Evolutionary conservation across 2,329 filamentous ascomycete species (phyloP).

Genomic region (Pestalotiopsis fici): DNA sequence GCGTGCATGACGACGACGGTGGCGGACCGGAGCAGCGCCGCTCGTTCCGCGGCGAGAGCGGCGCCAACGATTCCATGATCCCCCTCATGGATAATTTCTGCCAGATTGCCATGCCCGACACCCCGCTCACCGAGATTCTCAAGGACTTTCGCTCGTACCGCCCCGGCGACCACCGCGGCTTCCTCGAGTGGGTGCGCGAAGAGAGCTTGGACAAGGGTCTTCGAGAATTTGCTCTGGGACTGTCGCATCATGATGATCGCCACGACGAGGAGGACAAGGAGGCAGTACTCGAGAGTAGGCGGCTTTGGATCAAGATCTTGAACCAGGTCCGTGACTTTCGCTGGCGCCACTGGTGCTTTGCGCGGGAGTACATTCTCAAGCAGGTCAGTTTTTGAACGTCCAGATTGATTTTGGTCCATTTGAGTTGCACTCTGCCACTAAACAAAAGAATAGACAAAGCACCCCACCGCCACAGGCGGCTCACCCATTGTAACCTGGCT

Average conservation of each 20-base stretch:
- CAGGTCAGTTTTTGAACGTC: conserved; percentile 29
- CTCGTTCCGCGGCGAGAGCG: conserved; percentile 87
- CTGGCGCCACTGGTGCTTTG: conserved; percentile 86
- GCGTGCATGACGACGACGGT: conserved; percentile 63
- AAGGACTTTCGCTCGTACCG: conserved; percentile 88
- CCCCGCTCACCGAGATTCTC: conserved; percentile 85
- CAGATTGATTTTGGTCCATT: no score
- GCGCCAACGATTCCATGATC: conserved; percentile 93
- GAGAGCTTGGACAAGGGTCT: conserved; percentile 51
- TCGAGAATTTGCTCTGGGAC: conserved; percentile 57
- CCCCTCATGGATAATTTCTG: conserved; percentile 87
- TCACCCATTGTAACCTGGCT: conserved; percentile 84
- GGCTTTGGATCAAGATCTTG: conserved; percentile 65
- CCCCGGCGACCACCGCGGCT: conserved; percentile 84
- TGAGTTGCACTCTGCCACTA: not conserved
- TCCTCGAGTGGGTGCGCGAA: conserved; percentile 70
- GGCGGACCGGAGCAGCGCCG: conserved; percentile 46
- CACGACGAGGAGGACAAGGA: conserved; percentile 20
- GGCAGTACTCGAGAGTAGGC: conserved; percentile 49
- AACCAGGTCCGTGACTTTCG: conserved; percentile 80
- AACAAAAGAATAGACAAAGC: conserved; percentile 46
- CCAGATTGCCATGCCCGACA: conserved; percentile 83
- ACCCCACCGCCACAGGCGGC: conserved; percentile 79
- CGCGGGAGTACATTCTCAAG: conserved; percentile 82
- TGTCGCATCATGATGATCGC: conserved; percentile 21